Evolutionary conservation across 441 rosid species (phyloP).

Genomic region (Syzygium syzygioides): DNA sequence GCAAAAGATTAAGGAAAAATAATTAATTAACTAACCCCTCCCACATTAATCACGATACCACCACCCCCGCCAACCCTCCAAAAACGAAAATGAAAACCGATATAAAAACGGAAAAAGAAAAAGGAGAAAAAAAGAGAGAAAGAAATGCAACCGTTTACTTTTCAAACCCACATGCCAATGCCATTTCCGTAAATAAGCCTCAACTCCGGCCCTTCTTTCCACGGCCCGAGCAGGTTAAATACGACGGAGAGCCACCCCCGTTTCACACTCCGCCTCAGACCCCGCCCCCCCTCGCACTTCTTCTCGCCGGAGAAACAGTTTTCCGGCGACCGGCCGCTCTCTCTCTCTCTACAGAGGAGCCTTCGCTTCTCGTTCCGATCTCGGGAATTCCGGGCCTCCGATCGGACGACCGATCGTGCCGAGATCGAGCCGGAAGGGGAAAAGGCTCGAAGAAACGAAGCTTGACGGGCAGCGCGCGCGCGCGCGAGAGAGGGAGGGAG

Average conservation of each 20-base stretch:
- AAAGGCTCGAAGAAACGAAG: not conserved
- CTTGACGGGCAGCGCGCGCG: not conserved
- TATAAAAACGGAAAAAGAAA: not conserved
- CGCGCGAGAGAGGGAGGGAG: no score
- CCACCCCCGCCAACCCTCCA: not conserved
- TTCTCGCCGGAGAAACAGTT: conserved; percentile 12
- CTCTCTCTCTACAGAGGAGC: not conserved
- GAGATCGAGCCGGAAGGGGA: not conserved
- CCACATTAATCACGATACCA: not conserved
- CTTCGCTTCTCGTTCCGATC: not conserved
- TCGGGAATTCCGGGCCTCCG: not conserved
- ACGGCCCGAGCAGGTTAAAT: conserved; percentile 6
- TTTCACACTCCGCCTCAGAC: not conserved
- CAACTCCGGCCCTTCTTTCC: conserved; percentile 7
- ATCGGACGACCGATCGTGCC: not conserved
- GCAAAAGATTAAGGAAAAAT: fast-evolving
- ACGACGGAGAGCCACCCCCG: conserved; percentile 5
- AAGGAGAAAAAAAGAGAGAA: not conserved
- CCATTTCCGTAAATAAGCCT: conserved; percentile 10
- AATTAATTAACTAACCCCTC: conserved; percentile 19
- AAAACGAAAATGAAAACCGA: no score
- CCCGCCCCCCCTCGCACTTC: not conserved
- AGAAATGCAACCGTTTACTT: conserved; percentile 16
- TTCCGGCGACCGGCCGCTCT: not conserved
- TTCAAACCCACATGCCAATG: not conserved